These are phyloP conservation scores for Ganoderma sp. DNA, from an alignment of 1,284 basidiomycete genomes.

Conservation along the genomic window DNA sequence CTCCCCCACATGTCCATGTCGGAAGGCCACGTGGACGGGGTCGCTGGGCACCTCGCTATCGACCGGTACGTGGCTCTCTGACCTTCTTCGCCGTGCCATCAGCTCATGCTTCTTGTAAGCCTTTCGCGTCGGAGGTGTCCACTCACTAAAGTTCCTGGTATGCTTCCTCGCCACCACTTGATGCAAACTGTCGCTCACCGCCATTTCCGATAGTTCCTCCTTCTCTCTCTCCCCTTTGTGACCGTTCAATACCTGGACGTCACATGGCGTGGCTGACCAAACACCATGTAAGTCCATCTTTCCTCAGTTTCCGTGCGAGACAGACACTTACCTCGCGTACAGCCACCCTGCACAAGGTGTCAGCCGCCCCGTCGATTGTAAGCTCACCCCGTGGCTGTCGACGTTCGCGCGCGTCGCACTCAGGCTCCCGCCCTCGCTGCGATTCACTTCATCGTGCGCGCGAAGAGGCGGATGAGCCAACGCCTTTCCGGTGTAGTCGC, in stretches of 20 bases:
- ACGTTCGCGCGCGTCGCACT: constrained; percentile 17
- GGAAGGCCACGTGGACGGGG: neutral
- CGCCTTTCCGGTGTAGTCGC: constrained; percentile 19
- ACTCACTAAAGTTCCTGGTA: neutral
- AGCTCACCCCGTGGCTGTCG: constrained; percentile 17
- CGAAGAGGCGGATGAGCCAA: constrained; percentile 11
- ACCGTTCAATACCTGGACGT: neutral
- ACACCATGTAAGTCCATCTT: constrained; percentile 9
- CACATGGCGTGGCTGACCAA: neutral
- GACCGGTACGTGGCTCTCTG: neutral
- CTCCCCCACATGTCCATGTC: neutral
- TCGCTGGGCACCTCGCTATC: neutral
- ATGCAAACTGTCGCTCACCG: neutral
- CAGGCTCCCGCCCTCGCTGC: constrained; percentile 10
- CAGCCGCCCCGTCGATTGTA: constrained; percentile 13
- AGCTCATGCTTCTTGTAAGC: neutral
- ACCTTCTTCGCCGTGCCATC: neutral
- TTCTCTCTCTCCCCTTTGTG: neutral
- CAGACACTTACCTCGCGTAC: neutral
- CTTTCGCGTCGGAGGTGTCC: neutral
- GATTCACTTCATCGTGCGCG: neutral
- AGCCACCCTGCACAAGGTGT: neutral
- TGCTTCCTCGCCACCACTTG: neutral
- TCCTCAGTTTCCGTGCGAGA: neutral
- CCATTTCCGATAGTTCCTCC: too few species aligned